Conservation (phyloP, 2,329 filamentous ascomycete genomes). For the Coniochaeta prunicola region DNA sequence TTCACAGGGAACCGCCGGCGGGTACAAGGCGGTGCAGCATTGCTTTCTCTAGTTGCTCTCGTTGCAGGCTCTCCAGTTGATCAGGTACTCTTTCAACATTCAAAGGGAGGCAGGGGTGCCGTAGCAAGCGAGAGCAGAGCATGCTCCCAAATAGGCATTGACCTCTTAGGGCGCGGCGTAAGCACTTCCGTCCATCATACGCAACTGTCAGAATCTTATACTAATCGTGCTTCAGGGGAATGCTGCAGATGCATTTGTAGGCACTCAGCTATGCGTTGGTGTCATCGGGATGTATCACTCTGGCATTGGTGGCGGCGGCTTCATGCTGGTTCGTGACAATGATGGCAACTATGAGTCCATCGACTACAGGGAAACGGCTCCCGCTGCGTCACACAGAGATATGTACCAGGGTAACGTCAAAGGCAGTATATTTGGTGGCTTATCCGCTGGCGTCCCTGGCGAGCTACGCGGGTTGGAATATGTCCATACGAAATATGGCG, state of each 20-base stretch:
- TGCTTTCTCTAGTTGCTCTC: not conserved
- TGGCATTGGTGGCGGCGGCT: slow-evolving; percentile 85
- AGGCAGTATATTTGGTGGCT: slow-evolving; percentile 62
- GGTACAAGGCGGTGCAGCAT: not conserved
- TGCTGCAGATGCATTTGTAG: slow-evolving; percentile 69
- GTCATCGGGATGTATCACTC: slow-evolving; percentile 71
- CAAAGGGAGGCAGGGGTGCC: slow-evolving; percentile 40
- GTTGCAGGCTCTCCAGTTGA: not conserved
- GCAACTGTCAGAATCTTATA: not conserved
- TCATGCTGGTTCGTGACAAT: slow-evolving; percentile 69
- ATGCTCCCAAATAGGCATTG: slow-evolving; percentile 62
- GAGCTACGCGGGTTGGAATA: slow-evolving; percentile 74
- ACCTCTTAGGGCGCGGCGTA: slow-evolving; percentile 49
- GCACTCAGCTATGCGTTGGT: slow-evolving; percentile 68
- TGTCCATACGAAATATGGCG: slow-evolving; percentile 66
- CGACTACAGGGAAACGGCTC: slow-evolving; percentile 85
- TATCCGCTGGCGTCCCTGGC: slow-evolving; percentile 65
- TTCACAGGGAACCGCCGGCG: not conserved
- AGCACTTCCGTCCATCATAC: not conserved
- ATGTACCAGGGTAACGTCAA: slow-evolving; percentile 73
- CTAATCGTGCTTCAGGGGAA: slow-evolving; percentile 45
- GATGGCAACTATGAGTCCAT: slow-evolving; percentile 77
- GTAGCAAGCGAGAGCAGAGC: slow-evolving; percentile 63
- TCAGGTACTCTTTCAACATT: slow-evolving; percentile 5
- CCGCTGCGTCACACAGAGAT: slow-evolving; percentile 69